phyloP scores from a whole-genome alignment of 2,329 filamentous ascomycete genomes.

The Bimuria novae-zelandiae region DNA sequence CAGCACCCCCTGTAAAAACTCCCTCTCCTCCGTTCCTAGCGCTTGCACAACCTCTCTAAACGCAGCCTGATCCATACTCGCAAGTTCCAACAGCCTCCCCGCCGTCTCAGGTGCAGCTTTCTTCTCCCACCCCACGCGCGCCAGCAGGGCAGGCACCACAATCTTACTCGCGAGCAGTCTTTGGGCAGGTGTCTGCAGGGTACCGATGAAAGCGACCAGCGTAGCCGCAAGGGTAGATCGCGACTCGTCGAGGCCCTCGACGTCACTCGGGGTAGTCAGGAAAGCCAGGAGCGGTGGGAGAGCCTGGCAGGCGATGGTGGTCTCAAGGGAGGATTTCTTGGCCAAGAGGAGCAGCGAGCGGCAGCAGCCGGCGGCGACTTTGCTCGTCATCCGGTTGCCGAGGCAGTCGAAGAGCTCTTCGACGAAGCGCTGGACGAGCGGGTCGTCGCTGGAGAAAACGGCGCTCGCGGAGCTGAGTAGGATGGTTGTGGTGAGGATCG shows the following conservation, averaged over 20 bases:
- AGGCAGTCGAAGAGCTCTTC: conserved; percentile 86
- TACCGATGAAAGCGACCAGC: conserved; percentile 71
- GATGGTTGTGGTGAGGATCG: conserved; percentile 83
- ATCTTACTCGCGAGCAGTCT: conserved; percentile 69
- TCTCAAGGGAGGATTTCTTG: conserved; percentile 47
- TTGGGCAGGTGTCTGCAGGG: conserved; percentile 34
- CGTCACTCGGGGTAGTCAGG: conserved; percentile 63
- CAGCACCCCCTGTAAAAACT: conserved; percentile 81
- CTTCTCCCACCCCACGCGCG: conserved; percentile 67
- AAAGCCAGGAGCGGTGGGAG: conserved; percentile 78
- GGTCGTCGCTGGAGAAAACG: conserved; percentile 73
- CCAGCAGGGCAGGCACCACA: conserved; percentile 76
- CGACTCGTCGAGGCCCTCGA: conserved; percentile 80
- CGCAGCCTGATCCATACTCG: conserved; percentile 69
- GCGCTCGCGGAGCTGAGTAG: conserved; percentile 81
- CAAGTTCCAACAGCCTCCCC: conserved; percentile 76
- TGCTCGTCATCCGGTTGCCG: conserved; percentile 78
- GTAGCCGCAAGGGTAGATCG: conserved; percentile 73
- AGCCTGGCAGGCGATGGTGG: conserved; percentile 73
- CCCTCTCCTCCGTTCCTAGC: conserved; percentile 72
- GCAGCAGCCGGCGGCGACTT: conserved; percentile 87
- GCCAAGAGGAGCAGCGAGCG: conserved; percentile 77
- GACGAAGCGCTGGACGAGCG: conserved; percentile 74
- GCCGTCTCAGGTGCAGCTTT: conserved; percentile 71
- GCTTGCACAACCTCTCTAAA: conserved; percentile 76